phyloP scores from a whole-genome alignment of 306 rosid species.

The Fragaria ananassa region DNA sequence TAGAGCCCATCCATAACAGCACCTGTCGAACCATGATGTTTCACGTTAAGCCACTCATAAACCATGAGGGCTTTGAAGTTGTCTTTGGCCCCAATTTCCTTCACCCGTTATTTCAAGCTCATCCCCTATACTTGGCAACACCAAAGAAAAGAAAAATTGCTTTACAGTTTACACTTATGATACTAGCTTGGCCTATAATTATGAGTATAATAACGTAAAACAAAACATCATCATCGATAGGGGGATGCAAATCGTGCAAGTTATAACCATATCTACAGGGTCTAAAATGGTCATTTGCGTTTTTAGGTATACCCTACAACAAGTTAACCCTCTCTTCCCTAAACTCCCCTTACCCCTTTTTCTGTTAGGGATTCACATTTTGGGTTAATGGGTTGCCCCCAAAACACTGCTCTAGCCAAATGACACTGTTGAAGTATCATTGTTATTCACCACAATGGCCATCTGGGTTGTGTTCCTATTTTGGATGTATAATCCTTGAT shows the following conservation, averaged over 20 bases:
- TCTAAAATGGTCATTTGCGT: slow-evolving; percentile 20
- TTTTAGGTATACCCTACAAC: slow-evolving; percentile 1
- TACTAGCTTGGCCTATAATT: slow-evolving; percentile 34
- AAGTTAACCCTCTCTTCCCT: background rate
- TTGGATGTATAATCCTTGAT: slow-evolving; percentile 19
- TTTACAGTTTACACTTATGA: slow-evolving; percentile 37
- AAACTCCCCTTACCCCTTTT: background rate
- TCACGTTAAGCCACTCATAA: slow-evolving; percentile 78
- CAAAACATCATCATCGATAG: slow-evolving; percentile 40
- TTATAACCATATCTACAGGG: slow-evolving; percentile 3
- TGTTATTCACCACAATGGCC: background rate
- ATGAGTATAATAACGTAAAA: slow-evolving; percentile 44
- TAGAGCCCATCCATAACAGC: slow-evolving; percentile 39
- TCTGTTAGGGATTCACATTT: slow-evolving; percentile 1
- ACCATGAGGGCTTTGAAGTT: slow-evolving; percentile 45
- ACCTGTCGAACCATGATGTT: slow-evolving; percentile 58
- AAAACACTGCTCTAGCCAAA: slow-evolving; percentile 9
- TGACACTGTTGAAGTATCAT: background rate
- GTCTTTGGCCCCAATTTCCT: slow-evolving; percentile 32
- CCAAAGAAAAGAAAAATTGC: slow-evolving; percentile 14
- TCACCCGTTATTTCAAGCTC: slow-evolving; percentile 36
- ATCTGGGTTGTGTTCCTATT: background rate
- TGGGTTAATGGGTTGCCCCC: background rate
- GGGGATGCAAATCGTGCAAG: slow-evolving; percentile 26
- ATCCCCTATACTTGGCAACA: slow-evolving; percentile 30